phyloP scores from a whole-genome alignment of 805 yeast genomes.

The Saturnispora hagleri region DNA sequence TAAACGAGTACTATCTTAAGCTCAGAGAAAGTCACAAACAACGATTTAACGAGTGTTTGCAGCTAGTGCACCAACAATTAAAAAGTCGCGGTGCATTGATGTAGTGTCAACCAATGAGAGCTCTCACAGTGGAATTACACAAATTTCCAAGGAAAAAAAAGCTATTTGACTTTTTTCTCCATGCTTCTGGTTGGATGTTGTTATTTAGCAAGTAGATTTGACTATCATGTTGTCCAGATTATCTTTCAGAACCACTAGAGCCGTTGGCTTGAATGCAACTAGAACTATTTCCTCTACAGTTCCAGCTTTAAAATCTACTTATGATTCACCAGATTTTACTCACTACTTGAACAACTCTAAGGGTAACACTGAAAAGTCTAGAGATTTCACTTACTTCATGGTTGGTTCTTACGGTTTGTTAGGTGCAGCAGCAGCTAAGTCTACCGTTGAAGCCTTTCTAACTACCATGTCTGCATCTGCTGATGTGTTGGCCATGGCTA shows the following conservation, averaged over 20 bases:
- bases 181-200: neutral
- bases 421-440: constrained; percentile 90
- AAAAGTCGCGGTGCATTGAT: constrained; percentile 1
- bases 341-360: constrained; percentile 64
- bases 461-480: constrained; percentile 96
- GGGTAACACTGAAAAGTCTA: constrained; percentile 59
- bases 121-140: neutral
- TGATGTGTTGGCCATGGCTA: constrained; percentile 98
- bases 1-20: neutral
- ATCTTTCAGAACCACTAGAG: constrained; percentile 23
- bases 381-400: constrained; percentile 93
- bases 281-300: constrained; percentile 47
- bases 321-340: constrained; percentile 86
- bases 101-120: constrained; percentile 4
- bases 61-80: neutral
- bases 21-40: neutral
- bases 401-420: constrained; percentile 91
- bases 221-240: constrained; percentile 26
- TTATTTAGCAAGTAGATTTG: neutral
- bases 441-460: constrained; percentile 89
- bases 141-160: neutral
- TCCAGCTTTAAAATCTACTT: constrained; percentile 55
- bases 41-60: neutral
- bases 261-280: constrained; percentile 25
- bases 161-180: neutral